Evolutionary conservation across 495 filamentous ascomycete genomes (phyloP).

Genomic region (Apodospora peruviana): DNA sequence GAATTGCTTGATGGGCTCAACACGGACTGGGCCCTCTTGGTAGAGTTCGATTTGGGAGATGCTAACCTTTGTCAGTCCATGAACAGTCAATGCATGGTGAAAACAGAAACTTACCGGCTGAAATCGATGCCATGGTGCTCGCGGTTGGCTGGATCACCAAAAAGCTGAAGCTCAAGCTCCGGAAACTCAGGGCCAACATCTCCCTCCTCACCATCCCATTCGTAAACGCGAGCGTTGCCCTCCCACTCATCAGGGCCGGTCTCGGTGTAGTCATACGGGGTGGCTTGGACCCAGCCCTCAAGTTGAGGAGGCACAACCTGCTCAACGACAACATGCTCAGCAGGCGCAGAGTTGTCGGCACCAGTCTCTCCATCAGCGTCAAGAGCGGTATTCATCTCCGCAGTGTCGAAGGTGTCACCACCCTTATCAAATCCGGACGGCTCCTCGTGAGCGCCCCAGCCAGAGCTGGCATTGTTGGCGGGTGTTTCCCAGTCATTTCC

Average conservation of each 20-base stretch:
- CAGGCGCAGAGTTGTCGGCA: conserved; percentile 4
- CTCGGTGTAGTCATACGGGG: conserved; percentile 41
- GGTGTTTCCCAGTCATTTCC: no score
- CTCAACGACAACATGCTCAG: conserved; percentile 1
- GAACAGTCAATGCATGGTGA: background rate
- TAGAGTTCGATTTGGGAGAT: conserved; percentile 51
- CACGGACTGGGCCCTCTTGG: conserved; percentile 51
- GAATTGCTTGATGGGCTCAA: conserved; percentile 57
- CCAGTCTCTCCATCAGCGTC: background rate
- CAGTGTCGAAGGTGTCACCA: conserved; percentile 14
- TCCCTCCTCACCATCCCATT: conserved; percentile 80
- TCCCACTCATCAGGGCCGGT: conserved; percentile 25
- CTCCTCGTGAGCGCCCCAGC: no score
- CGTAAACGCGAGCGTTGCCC: conserved; percentile 59
- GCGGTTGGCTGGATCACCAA: conserved; percentile 43
- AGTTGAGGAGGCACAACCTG: conserved; percentile 6
- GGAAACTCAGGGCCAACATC: conserved; percentile 69
- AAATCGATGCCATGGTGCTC: conserved; percentile 40
- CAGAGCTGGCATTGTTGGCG: no score
- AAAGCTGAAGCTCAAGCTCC: conserved; percentile 68
- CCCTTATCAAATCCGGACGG: no score
- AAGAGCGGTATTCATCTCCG: background rate
- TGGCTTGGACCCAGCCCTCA: conserved; percentile 48
- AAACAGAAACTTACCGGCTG: conserved; percentile 32
- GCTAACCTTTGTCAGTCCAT: conserved; percentile 29